These are phyloP conservation scores for Alternaria sp. DNA, from an alignment of 2,329 filamentous ascomycete species.

Conservation along the genomic window DNA sequence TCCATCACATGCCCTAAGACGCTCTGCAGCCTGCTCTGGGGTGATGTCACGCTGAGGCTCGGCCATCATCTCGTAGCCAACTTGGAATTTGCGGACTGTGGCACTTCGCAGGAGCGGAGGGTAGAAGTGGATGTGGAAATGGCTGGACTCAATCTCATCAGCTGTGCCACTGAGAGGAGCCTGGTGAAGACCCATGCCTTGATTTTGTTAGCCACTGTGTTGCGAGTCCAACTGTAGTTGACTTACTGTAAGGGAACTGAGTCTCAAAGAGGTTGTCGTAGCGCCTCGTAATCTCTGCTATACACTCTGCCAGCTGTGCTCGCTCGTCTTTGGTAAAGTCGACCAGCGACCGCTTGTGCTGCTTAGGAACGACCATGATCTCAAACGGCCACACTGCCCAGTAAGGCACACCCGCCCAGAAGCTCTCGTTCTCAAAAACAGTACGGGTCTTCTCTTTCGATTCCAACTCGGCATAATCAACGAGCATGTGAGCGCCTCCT, in stretches of 20 bases:
- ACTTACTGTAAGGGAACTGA: slow-evolving; percentile 88
- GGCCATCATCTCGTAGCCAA: slow-evolving; percentile 95
- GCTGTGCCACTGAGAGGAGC: slow-evolving; percentile 83
- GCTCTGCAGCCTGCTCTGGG: slow-evolving; percentile 88
- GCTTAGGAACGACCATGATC: slow-evolving; percentile 85
- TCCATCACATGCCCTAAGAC: slow-evolving; percentile 78
- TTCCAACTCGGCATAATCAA: slow-evolving; percentile 88
- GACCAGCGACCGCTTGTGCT: slow-evolving; percentile 83
- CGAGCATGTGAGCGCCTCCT: slow-evolving; percentile 77
- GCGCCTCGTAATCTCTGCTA: slow-evolving; percentile 86
- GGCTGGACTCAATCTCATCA: slow-evolving; percentile 86
- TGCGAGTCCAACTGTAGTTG: slow-evolving; percentile 14
- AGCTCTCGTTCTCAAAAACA: slow-evolving; percentile 85
- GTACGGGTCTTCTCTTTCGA: slow-evolving; percentile 82
- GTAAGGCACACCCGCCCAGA: slow-evolving; percentile 92
- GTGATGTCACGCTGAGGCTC: slow-evolving; percentile 99
- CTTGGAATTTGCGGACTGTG: slow-evolving; percentile 93
- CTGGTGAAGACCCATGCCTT: slow-evolving; percentile 93
- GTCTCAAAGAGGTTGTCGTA: slow-evolving; percentile 99
- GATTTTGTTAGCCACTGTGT: slow-evolving; percentile 14
- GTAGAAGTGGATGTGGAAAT: slow-evolving; percentile 98
- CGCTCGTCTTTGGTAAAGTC: slow-evolving; percentile 80
- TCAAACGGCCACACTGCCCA: slow-evolving; percentile 99
- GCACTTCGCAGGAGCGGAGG: slow-evolving; percentile 91
- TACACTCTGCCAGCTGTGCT: slow-evolving; percentile 77